phyloP scores from a whole-genome alignment of 495 filamentous ascomycete genomes.

The Viridothelium virens region DNA sequence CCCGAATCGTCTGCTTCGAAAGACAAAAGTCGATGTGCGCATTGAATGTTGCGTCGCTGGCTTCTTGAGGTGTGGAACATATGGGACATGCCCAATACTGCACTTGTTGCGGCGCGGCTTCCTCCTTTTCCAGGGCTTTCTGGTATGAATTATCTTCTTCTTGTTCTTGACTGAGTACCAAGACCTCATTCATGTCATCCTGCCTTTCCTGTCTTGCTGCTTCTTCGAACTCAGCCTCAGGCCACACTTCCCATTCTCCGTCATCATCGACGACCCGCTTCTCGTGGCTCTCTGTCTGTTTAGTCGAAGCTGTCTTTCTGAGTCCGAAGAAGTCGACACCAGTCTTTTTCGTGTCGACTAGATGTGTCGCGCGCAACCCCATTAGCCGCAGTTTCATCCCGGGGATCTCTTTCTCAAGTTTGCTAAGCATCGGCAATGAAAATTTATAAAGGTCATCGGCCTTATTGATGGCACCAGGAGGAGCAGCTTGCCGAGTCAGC shows the following conservation, averaged over 20 bases:
- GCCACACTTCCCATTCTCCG: slow-evolving; percentile 57
- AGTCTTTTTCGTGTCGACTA: slow-evolving; percentile 73
- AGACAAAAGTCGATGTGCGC: slow-evolving; percentile 92
- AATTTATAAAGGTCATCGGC: slow-evolving; percentile 80
- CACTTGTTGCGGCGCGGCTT: background rate
- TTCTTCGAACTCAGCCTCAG: slow-evolving; percentile 62
- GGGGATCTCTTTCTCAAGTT: slow-evolving; percentile 79
- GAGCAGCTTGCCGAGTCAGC: slow-evolving; percentile 67
- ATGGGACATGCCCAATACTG: slow-evolving; percentile 76
- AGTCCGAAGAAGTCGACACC: slow-evolving; percentile 72
- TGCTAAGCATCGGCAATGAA: slow-evolving; percentile 72
- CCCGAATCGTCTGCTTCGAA: slow-evolving; percentile 74
- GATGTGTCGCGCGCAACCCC: slow-evolving; percentile 77
- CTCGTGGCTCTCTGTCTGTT: slow-evolving; percentile 22
- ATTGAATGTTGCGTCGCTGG: slow-evolving; percentile 77
- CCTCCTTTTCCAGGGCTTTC: background rate
- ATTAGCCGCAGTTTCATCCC: slow-evolving; percentile 76
- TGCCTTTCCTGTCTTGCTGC: slow-evolving; percentile 55
- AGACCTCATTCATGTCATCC: slow-evolving; percentile 57
- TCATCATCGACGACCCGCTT: slow-evolving; percentile 23
- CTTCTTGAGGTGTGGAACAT: slow-evolving; percentile 61
- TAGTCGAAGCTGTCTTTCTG: slow-evolving; percentile 27
- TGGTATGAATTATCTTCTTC: slow-evolving; percentile 7
- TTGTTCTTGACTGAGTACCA: slow-evolving; percentile 54
- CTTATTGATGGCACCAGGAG: slow-evolving; percentile 59